These are phyloP conservation scores for Microsporum ferrugineum DNA, from an alignment of 2,329 filamentous ascomycete species.

Conservation along the genomic window DNA sequence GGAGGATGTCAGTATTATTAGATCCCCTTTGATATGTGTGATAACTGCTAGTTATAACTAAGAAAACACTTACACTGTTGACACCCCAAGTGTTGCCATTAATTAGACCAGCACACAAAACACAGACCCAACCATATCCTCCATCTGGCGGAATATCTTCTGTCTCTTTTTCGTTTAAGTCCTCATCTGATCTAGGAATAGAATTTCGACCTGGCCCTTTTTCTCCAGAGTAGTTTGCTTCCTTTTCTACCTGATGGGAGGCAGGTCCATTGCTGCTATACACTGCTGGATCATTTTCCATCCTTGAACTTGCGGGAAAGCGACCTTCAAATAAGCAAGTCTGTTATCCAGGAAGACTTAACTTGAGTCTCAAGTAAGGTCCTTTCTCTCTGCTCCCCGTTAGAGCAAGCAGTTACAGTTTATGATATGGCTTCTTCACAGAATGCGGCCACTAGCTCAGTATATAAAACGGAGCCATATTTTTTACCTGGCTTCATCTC, in stretches of 20 bases:
- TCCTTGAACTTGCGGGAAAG: neutral
- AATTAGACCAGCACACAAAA: constrained; percentile 44
- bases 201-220: neutral
- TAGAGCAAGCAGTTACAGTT: neutral
- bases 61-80: constrained; percentile 45
- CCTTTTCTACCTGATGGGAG: neutral
- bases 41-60: neutral
- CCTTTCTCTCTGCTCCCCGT: neutral
- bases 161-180: constrained; percentile 20
- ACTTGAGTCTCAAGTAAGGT: neutral
- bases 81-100: constrained; percentile 66
- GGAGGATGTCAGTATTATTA: neutral
- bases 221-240: neutral
- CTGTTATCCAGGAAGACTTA: neutral
- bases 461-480: neutral
- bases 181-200: neutral
- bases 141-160: constrained; percentile 39
- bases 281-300: neutral
- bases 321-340: neutral
- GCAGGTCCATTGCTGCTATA: neutral
- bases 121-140: constrained; percentile 53
- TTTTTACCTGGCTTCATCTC: neutral
- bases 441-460: neutral
- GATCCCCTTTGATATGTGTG: neutral
- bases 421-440: no score